phyloP scores from a whole-genome alignment of 371 early-diverging fungal genomes.

The Chytridium lagenaria region DNA sequence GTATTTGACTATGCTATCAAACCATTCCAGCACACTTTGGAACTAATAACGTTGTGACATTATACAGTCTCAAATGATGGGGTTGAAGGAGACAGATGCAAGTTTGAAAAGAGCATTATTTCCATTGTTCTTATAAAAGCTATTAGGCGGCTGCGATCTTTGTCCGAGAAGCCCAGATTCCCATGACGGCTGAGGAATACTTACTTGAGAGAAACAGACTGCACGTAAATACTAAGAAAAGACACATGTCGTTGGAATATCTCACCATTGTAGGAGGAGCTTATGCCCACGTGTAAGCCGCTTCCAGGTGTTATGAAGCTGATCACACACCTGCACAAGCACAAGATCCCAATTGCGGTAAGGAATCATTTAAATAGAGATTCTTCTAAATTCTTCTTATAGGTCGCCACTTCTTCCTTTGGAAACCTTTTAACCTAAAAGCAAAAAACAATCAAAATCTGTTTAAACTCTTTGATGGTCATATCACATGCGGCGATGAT shows the following conservation, averaged over 20 bases:
- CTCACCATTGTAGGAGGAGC: conserved; percentile 53
- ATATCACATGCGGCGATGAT: conserved; percentile 85
- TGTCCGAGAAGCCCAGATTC: conserved; percentile 63
- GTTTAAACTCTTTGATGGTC: conserved; percentile 79
- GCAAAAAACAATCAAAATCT: conserved; percentile 70
- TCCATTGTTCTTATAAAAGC: conserved; percentile 26
- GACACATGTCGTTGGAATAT: conserved; percentile 28
- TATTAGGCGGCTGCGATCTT: conserved; percentile 76
- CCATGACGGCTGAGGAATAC: conserved; percentile 85
- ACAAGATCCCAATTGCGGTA: conserved; percentile 84
- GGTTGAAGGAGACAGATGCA: conserved; percentile 49
- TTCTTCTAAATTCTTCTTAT: conserved; percentile 45
- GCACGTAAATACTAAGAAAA: conserved; percentile 44
- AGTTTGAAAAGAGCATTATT: not conserved
- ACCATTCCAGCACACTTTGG: too few species aligned
- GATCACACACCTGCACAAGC: conserved; percentile 74
- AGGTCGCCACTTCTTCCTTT: conserved; percentile 79
- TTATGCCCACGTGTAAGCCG: conserved; percentile 67
- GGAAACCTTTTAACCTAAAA: conserved; percentile 76
- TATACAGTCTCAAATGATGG: conserved; percentile 83
- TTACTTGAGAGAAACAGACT: conserved; percentile 61
- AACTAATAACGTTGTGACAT: too few species aligned
- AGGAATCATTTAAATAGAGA: conserved; percentile 20
- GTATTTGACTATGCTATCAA: too few species aligned
- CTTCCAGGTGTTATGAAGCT: conserved; percentile 78